phyloP scores from a whole-genome alignment of 352 stramenopile genomes.

The Globisporangium paddicum region DNA sequence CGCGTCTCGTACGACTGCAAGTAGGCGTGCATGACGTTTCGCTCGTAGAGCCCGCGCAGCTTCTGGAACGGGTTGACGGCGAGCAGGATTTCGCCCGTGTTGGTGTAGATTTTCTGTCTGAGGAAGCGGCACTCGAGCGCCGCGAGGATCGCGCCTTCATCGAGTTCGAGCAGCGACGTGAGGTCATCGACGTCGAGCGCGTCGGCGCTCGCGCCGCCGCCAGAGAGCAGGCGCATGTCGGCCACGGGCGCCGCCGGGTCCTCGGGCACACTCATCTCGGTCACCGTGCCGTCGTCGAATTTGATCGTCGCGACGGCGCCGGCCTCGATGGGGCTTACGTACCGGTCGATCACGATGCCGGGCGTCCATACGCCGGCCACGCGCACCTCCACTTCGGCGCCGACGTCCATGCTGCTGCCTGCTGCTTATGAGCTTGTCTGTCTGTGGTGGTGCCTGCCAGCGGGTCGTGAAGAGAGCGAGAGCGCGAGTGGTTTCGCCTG shows the following conservation, averaged over 20 bases:
- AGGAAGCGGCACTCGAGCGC: slow-evolving; percentile 69
- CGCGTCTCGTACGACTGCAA: slow-evolving; percentile 54
- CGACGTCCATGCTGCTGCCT: slow-evolving; percentile 46
- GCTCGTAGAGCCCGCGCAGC: slow-evolving; percentile 57
- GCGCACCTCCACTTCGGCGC: slow-evolving; percentile 58
- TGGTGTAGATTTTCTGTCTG: slow-evolving; percentile 82
- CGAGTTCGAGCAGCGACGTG: slow-evolving; percentile 73
- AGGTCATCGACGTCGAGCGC: slow-evolving; percentile 75
- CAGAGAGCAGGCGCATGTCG: slow-evolving; percentile 25
- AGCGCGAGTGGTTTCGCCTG: not conserved
- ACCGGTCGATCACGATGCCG: slow-evolving; percentile 57
- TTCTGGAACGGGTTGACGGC: slow-evolving; percentile 85
- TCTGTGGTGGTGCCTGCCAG: not conserved
- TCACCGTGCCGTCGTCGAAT: slow-evolving; percentile 54
- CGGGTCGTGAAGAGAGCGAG: not conserved
- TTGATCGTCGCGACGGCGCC: slow-evolving; percentile 58
- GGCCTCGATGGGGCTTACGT: slow-evolving; percentile 47
- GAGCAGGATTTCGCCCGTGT: slow-evolving; percentile 75
- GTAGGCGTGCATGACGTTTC: slow-evolving; percentile 50
- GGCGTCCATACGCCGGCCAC: slow-evolving; percentile 40
- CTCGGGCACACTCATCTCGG: slow-evolving; percentile 34
- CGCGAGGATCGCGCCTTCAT: slow-evolving; percentile 60
- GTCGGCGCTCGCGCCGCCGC: not conserved
- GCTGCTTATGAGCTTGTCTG: not conserved
- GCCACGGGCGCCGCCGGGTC: slow-evolving; percentile 24